Base-by-base conservation (phyloP, 768 basidiomycete genomes). In the Termitomyces titanicus region DNA sequence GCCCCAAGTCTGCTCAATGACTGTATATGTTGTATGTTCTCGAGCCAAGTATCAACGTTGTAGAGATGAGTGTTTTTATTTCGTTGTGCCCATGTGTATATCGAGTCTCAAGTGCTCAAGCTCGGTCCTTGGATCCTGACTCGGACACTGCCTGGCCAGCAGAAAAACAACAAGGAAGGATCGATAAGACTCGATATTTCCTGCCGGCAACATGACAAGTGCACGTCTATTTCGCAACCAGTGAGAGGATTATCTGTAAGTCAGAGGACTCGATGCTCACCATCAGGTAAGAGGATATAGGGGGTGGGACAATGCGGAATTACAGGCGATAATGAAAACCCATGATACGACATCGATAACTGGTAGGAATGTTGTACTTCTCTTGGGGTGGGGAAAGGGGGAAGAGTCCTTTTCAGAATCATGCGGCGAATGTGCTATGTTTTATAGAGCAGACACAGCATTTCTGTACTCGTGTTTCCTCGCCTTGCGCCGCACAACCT, bases 371-470 rank as follows among this genome's bases (percentile, higher is more conserved):
- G 47, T 12, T 9, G 34, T 25, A 35, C 22, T n/a, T 24, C n/a
- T 18, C 24, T 27, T n/a, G 13, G 24, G 34, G 15, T 15, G 29
- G 17, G 34, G 17, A 9, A 33, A 18, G 25, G 13, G 15, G 13
- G 22, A 18, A 11, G 38, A 15, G 33, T 22, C 29, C 5, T 37
- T 10, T 35, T 24, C n/a, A 12, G 24, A 46, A 47, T 3, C 5
- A 10, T 49, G 35, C n/a, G 15, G 44, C n/a, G 17, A 53, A 22
- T 39, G 39, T 33, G 12, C 13, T 35, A 29, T 22, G 6, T 25
- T 53, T 58, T 61, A 53, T 50, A 59, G 25, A 25, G 9, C 33
- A 38, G 31, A 38, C 38, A 24, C 31, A 42, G 48, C 37, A 9
- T 48, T 22, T 17, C 27, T 18, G 33, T 20, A 53, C 38, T 55